Evolutionary conservation across 1,284 basidiomycete genomes (phyloP).

Genomic region (Austroboletus niveus): DNA sequence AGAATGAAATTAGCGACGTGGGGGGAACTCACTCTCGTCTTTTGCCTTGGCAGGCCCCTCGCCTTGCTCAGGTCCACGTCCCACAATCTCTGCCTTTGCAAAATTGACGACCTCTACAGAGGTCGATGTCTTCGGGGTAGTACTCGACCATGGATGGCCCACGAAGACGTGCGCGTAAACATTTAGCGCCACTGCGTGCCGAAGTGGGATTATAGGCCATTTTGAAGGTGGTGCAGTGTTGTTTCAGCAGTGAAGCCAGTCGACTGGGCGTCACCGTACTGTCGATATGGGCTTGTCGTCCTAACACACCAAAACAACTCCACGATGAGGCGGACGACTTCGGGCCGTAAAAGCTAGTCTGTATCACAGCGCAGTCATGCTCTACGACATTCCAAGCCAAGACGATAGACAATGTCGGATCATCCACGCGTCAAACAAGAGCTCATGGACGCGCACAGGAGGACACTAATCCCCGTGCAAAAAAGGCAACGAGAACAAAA

Average conservation of each 20-base stretch:
- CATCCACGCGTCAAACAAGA: conserved; percentile 37
- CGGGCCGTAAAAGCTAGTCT: conserved; percentile 38
- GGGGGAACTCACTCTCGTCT: conserved; percentile 33
- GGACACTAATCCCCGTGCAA: neutral
- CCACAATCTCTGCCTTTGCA: conserved; percentile 59
- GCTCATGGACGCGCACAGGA: conserved; percentile 13
- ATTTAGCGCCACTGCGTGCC: conserved; percentile 80
- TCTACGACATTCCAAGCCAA: conserved; percentile 25
- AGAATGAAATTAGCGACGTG: neutral
- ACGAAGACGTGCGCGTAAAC: conserved; percentile 70
- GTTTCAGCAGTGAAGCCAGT: conserved; percentile 46
- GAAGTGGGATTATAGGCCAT: conserved; percentile 81
- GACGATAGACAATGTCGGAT: conserved; percentile 1
- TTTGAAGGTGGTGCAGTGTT: conserved; percentile 56
- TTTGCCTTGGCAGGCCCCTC: conserved; percentile 82
- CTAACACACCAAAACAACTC: neutral
- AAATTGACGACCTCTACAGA: conserved; percentile 59
- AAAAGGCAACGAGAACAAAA: neutral
- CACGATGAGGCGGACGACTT: conserved; percentile 13
- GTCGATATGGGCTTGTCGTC: conserved; percentile 23
- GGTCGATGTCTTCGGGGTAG: conserved; percentile 60
- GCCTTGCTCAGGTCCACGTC: conserved; percentile 66
- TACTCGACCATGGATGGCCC: conserved; percentile 80
- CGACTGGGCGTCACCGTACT: conserved; percentile 39
- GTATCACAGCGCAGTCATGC: conserved; percentile 44